These are phyloP conservation scores for Moesziomyces antarcticus DNA, from an alignment of 1,284 basidiomycete genomes.

Conservation along the genomic window DNA sequence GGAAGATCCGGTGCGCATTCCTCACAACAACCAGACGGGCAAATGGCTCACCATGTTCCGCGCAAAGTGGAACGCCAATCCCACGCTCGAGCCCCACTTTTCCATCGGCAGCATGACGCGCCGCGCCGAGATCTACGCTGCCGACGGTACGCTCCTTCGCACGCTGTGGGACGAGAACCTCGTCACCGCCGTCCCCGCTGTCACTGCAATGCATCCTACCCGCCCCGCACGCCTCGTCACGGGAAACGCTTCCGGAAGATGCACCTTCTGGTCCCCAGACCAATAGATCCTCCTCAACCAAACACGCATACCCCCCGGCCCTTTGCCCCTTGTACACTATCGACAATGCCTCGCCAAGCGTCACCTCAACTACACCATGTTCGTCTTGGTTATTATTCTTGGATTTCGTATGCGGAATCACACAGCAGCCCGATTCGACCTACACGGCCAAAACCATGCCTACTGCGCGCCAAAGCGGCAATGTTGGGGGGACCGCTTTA, in stretches of 20 bases:
- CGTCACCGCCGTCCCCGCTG: conserved; percentile 65
- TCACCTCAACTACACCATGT: not conserved
- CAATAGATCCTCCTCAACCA: not conserved
- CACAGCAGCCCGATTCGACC: too few relatives aligned
- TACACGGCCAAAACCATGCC: too few relatives aligned
- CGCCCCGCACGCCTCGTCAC: conserved; percentile 51
- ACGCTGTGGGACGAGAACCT: conserved; percentile 60
- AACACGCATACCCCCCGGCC: not conserved
- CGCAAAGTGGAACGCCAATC: conserved; percentile 58
- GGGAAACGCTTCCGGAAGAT: conserved; percentile 59
- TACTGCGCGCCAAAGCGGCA: not conserved
- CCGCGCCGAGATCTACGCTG: conserved; percentile 58
- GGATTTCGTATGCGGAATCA: not conserved
- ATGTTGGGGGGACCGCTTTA: conserved; percentile 17
- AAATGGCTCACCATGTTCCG: conserved; percentile 67
- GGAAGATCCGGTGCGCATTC: conserved; percentile 31
- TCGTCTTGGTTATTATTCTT: not conserved
- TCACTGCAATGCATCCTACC: conserved; percentile 60
- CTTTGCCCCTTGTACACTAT: conserved; percentile 1
- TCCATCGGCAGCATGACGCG: conserved; percentile 64
- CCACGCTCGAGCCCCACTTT: conserved; percentile 58
- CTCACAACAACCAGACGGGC: conserved; percentile 67
- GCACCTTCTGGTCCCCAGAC: conserved; percentile 54
- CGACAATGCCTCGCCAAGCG: not conserved
- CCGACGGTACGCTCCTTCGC: conserved; percentile 52